Conservation (phyloP, 495 filamentous ascomycete genomes). For the Podospora tetraspora region DNA sequence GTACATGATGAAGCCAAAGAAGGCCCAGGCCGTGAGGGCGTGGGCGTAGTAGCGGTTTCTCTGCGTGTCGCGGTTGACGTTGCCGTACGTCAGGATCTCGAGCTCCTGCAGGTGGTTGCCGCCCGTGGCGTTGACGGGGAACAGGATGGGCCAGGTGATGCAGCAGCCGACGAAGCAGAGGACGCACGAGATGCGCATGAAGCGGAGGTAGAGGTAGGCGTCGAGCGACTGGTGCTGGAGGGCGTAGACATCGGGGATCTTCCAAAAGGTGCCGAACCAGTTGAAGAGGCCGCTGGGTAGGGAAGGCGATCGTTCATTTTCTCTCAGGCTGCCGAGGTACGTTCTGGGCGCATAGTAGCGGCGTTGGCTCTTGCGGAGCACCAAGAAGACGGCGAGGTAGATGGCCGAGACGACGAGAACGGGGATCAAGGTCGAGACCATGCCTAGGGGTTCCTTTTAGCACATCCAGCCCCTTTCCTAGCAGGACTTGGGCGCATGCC, state of each 20-base stretch:
- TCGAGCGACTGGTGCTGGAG: slow-evolving; percentile 88
- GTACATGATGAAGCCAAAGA: slow-evolving; percentile 80
- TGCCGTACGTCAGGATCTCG: slow-evolving; percentile 72
- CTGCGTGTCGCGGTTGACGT: slow-evolving; percentile 51
- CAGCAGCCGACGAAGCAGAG: slow-evolving; percentile 75
- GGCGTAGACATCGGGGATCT: slow-evolving; percentile 75
- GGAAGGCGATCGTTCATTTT: slow-evolving; percentile 61
- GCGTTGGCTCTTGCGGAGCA: slow-evolving; percentile 65
- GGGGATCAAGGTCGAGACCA: slow-evolving; percentile 70
- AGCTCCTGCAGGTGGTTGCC: slow-evolving; percentile 59
- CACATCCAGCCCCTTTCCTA: neutral
- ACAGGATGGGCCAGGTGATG: slow-evolving; percentile 79
- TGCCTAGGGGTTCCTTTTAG: slow-evolving; percentile 23
- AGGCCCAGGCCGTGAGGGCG: slow-evolving; percentile 65
- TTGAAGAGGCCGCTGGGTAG: slow-evolving; percentile 65
- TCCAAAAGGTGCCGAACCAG: slow-evolving; percentile 73
- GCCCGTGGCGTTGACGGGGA: slow-evolving; percentile 84
- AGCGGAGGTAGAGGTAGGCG: slow-evolving; percentile 81
- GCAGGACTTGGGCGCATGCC: neutral
- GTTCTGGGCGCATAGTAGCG: slow-evolving; percentile 86
- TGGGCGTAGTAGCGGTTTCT: slow-evolving; percentile 71
- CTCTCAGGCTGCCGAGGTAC: slow-evolving; percentile 68
- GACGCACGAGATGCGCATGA: slow-evolving; percentile 64
- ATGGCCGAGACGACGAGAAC: slow-evolving; percentile 56
- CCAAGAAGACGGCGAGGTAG: slow-evolving; percentile 67